Base-by-base conservation (phyloP, 2,329 filamentous ascomycete species). In the Macrophomina pseudophaseolina region DNA sequence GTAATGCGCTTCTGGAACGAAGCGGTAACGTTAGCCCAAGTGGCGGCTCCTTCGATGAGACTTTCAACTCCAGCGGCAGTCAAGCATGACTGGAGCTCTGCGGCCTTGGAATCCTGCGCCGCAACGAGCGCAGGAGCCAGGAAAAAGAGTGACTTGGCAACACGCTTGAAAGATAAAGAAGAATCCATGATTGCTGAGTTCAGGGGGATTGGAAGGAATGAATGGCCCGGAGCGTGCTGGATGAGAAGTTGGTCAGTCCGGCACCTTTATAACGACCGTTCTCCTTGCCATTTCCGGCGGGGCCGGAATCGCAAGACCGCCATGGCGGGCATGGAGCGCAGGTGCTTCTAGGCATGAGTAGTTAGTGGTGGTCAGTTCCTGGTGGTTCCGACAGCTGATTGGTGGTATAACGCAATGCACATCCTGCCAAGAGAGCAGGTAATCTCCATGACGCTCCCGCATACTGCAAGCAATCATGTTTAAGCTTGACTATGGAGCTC, bases 1-100 rank as follows among this genome's bases (percentile, higher is more conserved):
- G 67, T 68, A 60, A 69, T 68, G 5, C 70, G 68, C 6, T 69
- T 54, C 16, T 69, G 64, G 67, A 69, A 71, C 9, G 66, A 66
- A 2, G 64, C 64, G 5, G 69, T 70, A 1, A 62, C 64, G 3
- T 53, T 59, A 9, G 67, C 51, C 70, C 69, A 70, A 44, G 51
- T 70, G 6, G 28, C 23, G 33, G 58, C 67, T 30, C 60, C 54
- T 2, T 67, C 62, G 28, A 69, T 63, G 28, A 64, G 49, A 14
- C 42, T 60, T 6, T 62, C 42, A 23, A 68, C 40, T 38, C 32
- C 64, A 2, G 64, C 56, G 35, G 18, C 66, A 30, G 60, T 67
- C 44, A 69, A 44, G 62, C 68, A 69, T 38, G 68, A 52, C 18
- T 48, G 65, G 14, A 69, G 68, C 18, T 64, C 53, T 5, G 65